Evolutionary conservation across 192 early-diverging fungal species (phyloP), one percentile per base, ranked within the genome.

Genomic region (Dissophora ornata): DNA sequence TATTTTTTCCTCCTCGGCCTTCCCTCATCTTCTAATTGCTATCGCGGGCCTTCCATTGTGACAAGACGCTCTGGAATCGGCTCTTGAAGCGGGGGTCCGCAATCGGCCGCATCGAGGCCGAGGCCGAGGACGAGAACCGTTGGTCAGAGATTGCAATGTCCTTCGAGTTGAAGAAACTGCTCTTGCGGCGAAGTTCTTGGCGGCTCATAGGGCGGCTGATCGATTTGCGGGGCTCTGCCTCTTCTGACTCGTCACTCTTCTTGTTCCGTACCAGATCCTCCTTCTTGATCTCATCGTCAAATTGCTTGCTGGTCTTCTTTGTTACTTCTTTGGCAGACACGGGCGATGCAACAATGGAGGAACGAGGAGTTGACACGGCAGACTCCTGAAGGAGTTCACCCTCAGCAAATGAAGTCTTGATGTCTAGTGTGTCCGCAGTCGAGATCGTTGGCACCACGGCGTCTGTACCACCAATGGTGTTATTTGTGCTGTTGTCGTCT

Each of bases 121-220:
- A 66, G 29, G 51, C 29, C 7, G 50, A 33, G 57, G 49, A 32
- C 6, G 71, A 65, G 34, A 53, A 75, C 2, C 71, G 71, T 38
- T 66, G 55, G n/a, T 63, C 40, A 10, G 55, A 66, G 50, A 66
- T 30, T 1, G 49, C 63, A 61, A 75, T 75, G 8, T 75, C 71
- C 32, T 75, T 75, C 2, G 55, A 60, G 48, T 75, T 75, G 55
- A 75, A 75, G 45, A 75, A 75, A 29, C 71, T 75, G 63, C 71
- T 75, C 63, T 67, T 75, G 18, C 71, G 62, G 26, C 63, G 62
- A 32, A 75, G 62, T 7, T 75, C 71, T 29, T 75, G 71, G 18
- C 71, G 62, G 34, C 71, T 75, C 28, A 65, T 22, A 1, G 62
- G 56, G 13, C 71, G 71, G 33, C 57, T 75, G 12, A 62, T 21